phyloP scores from a whole-genome alignment of 139 green algal species.

The Tetradesmus lagerheimii region DNA sequence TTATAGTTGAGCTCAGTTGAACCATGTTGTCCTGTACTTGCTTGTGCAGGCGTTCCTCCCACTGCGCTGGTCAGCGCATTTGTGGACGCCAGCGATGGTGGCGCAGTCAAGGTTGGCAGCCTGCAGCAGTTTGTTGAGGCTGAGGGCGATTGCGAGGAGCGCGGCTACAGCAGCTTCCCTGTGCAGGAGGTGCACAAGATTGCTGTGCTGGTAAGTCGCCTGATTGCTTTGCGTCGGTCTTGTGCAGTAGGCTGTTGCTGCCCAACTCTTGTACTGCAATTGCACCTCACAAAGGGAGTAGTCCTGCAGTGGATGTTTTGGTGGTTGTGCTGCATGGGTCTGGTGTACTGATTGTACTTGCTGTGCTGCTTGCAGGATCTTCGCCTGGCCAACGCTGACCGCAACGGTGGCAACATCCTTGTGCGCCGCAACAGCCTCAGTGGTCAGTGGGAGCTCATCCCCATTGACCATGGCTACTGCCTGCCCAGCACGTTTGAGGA shows the following conservation, averaged over 20 bases:
- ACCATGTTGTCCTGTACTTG: no score
- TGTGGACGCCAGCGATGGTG: slow-evolving; percentile 3
- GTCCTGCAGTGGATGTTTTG: no score
- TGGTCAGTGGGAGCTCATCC: slow-evolving; percentile 62
- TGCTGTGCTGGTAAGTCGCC: slow-evolving; percentile 40
- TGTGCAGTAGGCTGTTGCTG: no score
- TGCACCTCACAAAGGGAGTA: no score
- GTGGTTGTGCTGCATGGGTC: no score
- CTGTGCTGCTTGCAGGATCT: slow-evolving; percentile 59
- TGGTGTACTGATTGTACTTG: no score
- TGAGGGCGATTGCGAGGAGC: slow-evolving; percentile 77
- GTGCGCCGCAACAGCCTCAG: slow-evolving; percentile 25
- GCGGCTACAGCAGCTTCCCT: slow-evolving; percentile 60
- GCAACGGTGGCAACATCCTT: slow-evolving; percentile 81
- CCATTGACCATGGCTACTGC: slow-evolving; percentile 80
- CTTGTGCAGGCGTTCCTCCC: slow-evolving; percentile 62
- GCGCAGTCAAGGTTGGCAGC: slow-evolving; percentile 66
- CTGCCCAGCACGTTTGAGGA: slow-evolving; percentile 72
- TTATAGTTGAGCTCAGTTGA: no score
- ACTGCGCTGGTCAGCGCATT: slow-evolving; percentile 66
- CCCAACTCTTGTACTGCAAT: no score
- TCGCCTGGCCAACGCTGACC: slow-evolving; percentile 76
- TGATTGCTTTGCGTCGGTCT: no score
- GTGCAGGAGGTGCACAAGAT: slow-evolving; percentile 74
- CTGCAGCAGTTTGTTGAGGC: slow-evolving; percentile 72